Evolutionary conservation across 140 eudicot species (phyloP).

Genomic region (Bidens hawaiensis): DNA sequence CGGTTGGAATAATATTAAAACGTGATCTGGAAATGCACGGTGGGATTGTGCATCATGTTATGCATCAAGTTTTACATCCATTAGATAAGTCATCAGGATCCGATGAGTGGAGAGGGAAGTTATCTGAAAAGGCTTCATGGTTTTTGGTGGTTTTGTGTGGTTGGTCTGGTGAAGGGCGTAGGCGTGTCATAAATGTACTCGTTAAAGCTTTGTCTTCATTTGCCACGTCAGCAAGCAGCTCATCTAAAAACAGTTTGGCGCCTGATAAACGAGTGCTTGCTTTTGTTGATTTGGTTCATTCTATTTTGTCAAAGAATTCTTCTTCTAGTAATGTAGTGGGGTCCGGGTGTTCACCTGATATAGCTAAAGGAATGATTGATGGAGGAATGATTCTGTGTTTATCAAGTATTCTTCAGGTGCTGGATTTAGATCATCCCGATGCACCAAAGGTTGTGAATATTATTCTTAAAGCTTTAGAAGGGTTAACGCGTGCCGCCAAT

Average conservation of each 20-base stretch:
- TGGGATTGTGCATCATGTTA: constrained; percentile 85
- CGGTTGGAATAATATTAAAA: constrained; percentile 74
- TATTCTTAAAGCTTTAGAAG: constrained; percentile 80
- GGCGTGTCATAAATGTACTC: constrained; percentile 83
- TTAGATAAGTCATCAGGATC: constrained; percentile 49
- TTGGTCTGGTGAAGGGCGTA: constrained; percentile 95
- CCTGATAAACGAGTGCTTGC: constrained; percentile 81
- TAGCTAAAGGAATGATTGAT: constrained; percentile 95
- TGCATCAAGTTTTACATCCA: constrained; percentile 72
- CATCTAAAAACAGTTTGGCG: constrained; percentile 46
- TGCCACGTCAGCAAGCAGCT: constrained; percentile 51
- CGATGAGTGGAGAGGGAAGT: constrained; percentile 81
- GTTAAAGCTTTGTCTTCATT: constrained; percentile 82
- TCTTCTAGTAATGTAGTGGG: constrained; percentile 76
- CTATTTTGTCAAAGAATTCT: constrained; percentile 81
- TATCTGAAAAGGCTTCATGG: constrained; percentile 96
- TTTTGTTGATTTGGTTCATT: constrained; percentile 75
- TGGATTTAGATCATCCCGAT: constrained; percentile 97
- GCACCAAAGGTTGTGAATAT: constrained; percentile 86
- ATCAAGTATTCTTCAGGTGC: constrained; percentile 74
- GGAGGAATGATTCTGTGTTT: constrained; percentile 88
- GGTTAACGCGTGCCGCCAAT: constrained; percentile 95
- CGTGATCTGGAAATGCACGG: constrained; percentile 79
- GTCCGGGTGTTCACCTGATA: constrained; percentile 92
- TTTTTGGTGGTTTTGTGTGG: constrained; percentile 94